Percentiles rank a stretch among this genome's conserved stretches.
phyloP scores from a whole-genome alignment of 306 rosid species.

The Cicer cuneatum region DNA sequence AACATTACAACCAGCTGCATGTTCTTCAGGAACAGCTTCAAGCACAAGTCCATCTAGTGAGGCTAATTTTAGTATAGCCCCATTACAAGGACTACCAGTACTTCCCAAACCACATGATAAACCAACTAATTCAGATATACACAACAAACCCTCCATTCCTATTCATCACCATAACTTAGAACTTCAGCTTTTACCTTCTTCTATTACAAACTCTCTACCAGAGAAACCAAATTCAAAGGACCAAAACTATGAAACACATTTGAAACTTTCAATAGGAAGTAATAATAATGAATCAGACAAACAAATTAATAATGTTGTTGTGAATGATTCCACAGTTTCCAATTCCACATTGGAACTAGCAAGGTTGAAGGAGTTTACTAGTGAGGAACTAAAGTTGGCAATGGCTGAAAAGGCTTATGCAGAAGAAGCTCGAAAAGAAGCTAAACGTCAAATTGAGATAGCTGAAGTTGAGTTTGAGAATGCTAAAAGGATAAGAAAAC shows the following conservation, averaged over 20 bases:
- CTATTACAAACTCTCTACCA: conserved; percentile 46
- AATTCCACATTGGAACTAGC: conserved; percentile 45
- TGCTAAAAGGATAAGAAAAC: conserved; percentile 82
- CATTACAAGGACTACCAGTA: conserved; percentile 52
- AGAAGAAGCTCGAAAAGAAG: conserved; percentile 84
- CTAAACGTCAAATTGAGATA: conserved; percentile 71
- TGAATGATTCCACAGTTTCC: conserved; percentile 1
- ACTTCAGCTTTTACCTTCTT: conserved; percentile 77
- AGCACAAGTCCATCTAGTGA: conserved; percentile 85
- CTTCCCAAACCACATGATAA: conserved; percentile 47
- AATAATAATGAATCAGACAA: conserved; percentile 35
- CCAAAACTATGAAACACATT: conserved; percentile 52
- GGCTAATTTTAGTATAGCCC: conserved; percentile 55
- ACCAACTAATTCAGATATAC: conserved; percentile 38
- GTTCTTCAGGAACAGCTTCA: conserved; percentile 79
- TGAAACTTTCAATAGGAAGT: conserved; percentile 82
- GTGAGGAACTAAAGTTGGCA: conserved; percentile 66
- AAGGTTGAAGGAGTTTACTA: conserved; percentile 53
- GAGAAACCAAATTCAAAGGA: conserved; percentile 43
- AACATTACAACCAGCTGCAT: conserved; percentile 54
- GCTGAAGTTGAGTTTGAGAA: conserved; percentile 81
- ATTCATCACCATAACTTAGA: conserved; percentile 55
- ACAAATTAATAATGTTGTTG: conserved; percentile 20
- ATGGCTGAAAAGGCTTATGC: conserved; percentile 76
- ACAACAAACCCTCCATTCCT: conserved; percentile 42